phyloP scores from a whole-genome alignment of 345 rosid species.

The Salix arbutifolia region DNA sequence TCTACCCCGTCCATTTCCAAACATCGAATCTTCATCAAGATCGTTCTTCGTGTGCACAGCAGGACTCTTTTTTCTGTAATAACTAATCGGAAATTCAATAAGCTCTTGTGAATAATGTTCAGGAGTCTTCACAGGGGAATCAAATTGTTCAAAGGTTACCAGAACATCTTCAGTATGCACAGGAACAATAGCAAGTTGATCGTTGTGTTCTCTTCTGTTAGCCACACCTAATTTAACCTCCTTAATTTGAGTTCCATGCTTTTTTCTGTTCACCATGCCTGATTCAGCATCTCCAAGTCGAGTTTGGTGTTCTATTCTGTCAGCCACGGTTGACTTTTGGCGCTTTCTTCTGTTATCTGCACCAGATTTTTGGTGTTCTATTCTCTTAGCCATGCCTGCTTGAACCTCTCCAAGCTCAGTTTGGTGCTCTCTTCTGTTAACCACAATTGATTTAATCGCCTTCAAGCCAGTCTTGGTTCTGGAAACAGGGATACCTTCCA shows the following conservation, averaged over 20 bases:
- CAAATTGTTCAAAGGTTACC: slow-evolving; percentile 29
- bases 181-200: slow-evolving; percentile 52
- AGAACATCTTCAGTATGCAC: slow-evolving; percentile 36
- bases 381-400: slow-evolving; percentile 7
- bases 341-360: slow-evolving; percentile 12
- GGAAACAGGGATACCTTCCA: slow-evolving; percentile 13
- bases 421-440: background rate
- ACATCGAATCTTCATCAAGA: slow-evolving; percentile 45
- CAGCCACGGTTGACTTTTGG: slow-evolving; percentile 2
- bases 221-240: slow-evolving; percentile 14
- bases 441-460: slow-evolving; percentile 6
- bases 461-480: slow-evolving; percentile 13
- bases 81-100: slow-evolving; percentile 20
- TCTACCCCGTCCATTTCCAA: slow-evolving; percentile 39
- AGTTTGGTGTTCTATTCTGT: slow-evolving; percentile 11
- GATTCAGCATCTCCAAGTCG: slow-evolving; percentile 30
- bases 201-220: slow-evolving; percentile 15
- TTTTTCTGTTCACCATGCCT: slow-evolving; percentile 13
- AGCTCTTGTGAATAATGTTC: slow-evolving; percentile 23
- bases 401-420: background rate
- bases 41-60: background rate
- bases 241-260: slow-evolving; percentile 8
- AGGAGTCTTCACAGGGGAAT: slow-evolving; percentile 28
- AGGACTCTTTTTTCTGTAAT: slow-evolving; percentile 23
- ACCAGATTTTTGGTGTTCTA: slow-evolving; percentile 8